These are phyloP conservation scores for Penicillium cosmopolitanum DNA, from an alignment of 495 filamentous ascomycete genomes.

Conservation along the genomic window DNA sequence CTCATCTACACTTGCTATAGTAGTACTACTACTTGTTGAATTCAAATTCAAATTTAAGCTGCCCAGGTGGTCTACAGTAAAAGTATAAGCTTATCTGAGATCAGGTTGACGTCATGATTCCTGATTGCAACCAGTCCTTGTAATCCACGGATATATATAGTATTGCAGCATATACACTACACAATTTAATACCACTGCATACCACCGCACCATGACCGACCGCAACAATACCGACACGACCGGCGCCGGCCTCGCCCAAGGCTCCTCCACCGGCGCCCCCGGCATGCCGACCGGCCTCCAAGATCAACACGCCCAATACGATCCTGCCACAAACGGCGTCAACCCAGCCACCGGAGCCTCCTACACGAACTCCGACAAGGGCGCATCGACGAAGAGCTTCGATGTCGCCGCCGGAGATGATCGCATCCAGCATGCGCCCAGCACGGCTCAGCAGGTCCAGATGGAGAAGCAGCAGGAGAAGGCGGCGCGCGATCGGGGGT, in stretches of 20 bases:
- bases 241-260: constrained; percentile 15
- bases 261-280: constrained; percentile 37
- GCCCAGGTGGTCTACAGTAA: no score
- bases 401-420: constrained; percentile 14
- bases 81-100: background rate
- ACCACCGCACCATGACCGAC: background rate
- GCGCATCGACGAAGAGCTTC: constrained; percentile 14
- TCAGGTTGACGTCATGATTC: constrained; percentile 29
- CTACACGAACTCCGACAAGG: constrained; percentile 10
- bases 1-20: no score
- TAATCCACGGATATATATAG: no score
- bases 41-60: no score
- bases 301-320: constrained; percentile 27
- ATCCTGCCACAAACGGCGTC: constrained; percentile 25
- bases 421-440: constrained; percentile 21
- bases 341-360: constrained; percentile 36
- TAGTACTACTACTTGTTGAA: no score
- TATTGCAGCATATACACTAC: no score
- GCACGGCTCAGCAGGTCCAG: constrained; percentile 20
- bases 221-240: constrained; percentile 2
- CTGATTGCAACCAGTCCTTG: no score
- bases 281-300: constrained; percentile 22
- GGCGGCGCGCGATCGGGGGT: background rate
- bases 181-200: no score
- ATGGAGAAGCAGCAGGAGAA: constrained; percentile 15